Base-by-base conservation (phyloP, 352 stramenopile genomes). In the Blastocystis sp. region DNA sequence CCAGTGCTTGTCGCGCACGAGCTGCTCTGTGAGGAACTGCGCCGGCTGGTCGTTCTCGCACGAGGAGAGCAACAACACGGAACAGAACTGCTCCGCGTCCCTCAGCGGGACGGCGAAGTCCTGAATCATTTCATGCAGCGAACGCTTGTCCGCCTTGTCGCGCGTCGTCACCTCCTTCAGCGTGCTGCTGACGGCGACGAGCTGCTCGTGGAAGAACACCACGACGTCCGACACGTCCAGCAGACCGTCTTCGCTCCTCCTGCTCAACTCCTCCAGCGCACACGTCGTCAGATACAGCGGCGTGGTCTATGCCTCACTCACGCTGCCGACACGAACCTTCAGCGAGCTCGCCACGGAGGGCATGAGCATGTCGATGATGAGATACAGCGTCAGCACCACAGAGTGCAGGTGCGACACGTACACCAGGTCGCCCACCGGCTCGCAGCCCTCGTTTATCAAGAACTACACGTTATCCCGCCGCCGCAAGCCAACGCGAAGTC, bases 361-460 rank as follows among this genome's bases (percentile, higher is more conserved):
- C 19, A 85, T 3, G 12, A 85, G 74, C 24, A 67, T 62, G 45
- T 85, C 74, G 1, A 85, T 59, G 6, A 85, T 4, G 12, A 85
- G 74, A 51, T 60, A 85, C 26, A 85, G 55, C 13, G 41, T 59
- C 9, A 50, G 12, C 35, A 85, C 50, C 9, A 85, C 55, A 4
- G 45, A 55, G 1, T 3, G 35, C 24, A 85, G 50, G 12, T 10
- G 50, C 24, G 50, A 67, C 24, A 85, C 51, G 61, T 85, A 85
- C 13, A 63, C 55, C 16, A 85, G 39, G 37, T 85, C 74, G 24
- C 74, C 74, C 35, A 85, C 24, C 10, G 33, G 41, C 33, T 62
- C 31, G 9, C 24, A 35, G 37, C 55, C 66, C 13, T 51, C 35
- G 13, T 10, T 41, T 12, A 85, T 85, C 74, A 85, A 55, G 37